Percentiles rank a stretch among this genome's conserved stretches.
Evolutionary conservation across 2,329 filamentous ascomycete genomes (phyloP).

Genomic region (Aureobasidium mangrovei): DNA sequence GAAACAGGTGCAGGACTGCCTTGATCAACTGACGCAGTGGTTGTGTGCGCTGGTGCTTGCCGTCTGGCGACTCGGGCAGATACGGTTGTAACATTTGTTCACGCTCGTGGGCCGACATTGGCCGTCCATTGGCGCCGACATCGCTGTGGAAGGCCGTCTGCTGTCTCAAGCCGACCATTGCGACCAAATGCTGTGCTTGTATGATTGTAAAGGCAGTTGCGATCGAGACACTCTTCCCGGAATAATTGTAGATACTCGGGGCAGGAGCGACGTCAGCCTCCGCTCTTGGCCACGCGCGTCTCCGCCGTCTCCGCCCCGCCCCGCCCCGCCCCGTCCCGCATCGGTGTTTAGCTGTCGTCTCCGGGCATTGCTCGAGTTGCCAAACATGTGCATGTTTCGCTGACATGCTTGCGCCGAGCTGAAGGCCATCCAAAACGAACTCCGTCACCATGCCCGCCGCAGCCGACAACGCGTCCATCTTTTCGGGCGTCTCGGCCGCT

Average conservation of each 20-base stretch:
- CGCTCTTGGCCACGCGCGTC: slow-evolving; percentile 5
- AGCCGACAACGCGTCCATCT: slow-evolving; percentile 35
- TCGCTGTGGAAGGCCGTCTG: slow-evolving; percentile 24
- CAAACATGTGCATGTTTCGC: too few species aligned
- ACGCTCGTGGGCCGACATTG: slow-evolving; percentile 23
- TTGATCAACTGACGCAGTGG: slow-evolving; percentile 28
- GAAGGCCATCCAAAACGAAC: background rate
- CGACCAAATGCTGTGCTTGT: background rate
- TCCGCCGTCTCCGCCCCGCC: slow-evolving; percentile 1
- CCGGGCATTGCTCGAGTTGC: too few species aligned
- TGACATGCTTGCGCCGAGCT: background rate
- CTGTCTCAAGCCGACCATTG: slow-evolving; percentile 24
- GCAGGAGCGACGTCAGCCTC: slow-evolving; percentile 8
- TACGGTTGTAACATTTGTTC: slow-evolving; percentile 27
- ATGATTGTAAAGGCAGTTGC: background rate
- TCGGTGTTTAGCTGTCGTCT: background rate
- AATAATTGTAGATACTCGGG: background rate
- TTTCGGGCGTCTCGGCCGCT: slow-evolving; percentile 27
- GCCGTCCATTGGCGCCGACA: slow-evolving; percentile 20
- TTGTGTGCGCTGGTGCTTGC: slow-evolving; percentile 2
- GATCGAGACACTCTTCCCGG: too few species aligned
- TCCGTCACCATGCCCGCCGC: slow-evolving; percentile 27
- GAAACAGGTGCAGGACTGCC: slow-evolving; percentile 55
- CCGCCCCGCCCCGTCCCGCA: background rate
- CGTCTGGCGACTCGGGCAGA: slow-evolving; percentile 21